Base-by-base conservation (phyloP, 148 eudicot genomes). In the Euryodendron excelsum region DNA sequence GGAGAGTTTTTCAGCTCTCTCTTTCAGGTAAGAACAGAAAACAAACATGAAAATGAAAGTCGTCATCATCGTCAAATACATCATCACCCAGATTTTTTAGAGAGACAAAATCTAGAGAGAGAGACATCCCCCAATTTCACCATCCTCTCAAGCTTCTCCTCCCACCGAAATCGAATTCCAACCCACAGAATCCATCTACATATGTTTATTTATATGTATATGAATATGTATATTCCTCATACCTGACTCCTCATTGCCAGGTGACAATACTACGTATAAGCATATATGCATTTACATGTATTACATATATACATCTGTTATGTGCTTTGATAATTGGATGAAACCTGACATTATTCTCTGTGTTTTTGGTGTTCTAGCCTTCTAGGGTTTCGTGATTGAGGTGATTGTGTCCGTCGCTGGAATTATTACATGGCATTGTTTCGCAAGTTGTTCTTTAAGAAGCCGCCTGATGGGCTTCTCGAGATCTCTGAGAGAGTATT, bases 381-480 rank as follows among this genome's bases (percentile, higher is more conserved):
- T 56, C 67, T 44, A 45, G 78, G 78, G 69, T 74, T 74, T 60
- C 11, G 50, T 37, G 30, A 67, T 66, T 75, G 58, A 31, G 31
- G 69, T 27, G 41, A 27, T 25, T 44, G 18, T 39, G 31, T 37
- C 15, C 25, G 18, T 36, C 71, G 53, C 50, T 50, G 15, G 56
- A 27, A 31, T 17, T 18, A 4, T 31, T 1, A n/a, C 3, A 90
- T 90, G 94, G 87, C 94, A 44, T 77, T 94, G 75, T 82, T 94
- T 67, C 93, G 93, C 64, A 94, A 89, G 81, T 66, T 94, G 73
- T 94, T 94, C 72, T 94, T 84, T 44, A 85, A 87, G 68, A 94
- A 89, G 82, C 97, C 98, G 25, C 97, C 94, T n/a, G 98, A 92
- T 75, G 94, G 97, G 55, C 97, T 94, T 53, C 84, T 94, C 8